Conservation (phyloP, 2,329 filamentous ascomycete species). For the Berkeleyomyces basicola region DNA sequence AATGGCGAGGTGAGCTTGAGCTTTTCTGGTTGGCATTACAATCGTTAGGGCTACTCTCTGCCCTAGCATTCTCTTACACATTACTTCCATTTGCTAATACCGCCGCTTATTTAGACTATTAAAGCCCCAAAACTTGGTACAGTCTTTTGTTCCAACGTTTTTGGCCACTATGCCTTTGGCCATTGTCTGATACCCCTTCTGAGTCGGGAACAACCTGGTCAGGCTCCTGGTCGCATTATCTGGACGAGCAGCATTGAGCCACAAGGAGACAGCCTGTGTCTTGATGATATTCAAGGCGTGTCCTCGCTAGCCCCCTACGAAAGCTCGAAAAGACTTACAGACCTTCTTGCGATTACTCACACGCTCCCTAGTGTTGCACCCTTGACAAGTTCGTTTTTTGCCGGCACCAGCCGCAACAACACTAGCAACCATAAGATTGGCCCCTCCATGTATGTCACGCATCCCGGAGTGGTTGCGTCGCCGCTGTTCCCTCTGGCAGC, state of each 20-base stretch:
- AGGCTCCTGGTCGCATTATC: conserved; percentile 49
- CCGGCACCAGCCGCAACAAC: neutral
- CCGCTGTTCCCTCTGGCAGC: conserved; percentile 59
- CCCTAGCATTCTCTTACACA: neutral
- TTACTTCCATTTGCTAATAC: neutral
- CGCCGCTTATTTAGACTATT: neutral
- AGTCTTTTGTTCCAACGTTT: conserved; percentile 82
- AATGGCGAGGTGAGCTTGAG: neutral
- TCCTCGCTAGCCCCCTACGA: conserved; percentile 55
- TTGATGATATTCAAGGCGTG: conserved; percentile 63
- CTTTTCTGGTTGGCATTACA: neutral
- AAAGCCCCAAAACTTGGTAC: conserved; percentile 48
- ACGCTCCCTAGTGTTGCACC: conserved; percentile 41
- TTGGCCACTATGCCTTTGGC: conserved; percentile 82
- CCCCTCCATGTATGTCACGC: conserved; percentile 59
- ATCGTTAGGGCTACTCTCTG: neutral
- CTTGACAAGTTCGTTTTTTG: conserved; percentile 21
- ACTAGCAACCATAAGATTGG: conserved; percentile 15
- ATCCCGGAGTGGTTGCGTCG: conserved; percentile 77
- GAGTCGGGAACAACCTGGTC: conserved; percentile 24
- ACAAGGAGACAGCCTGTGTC: conserved; percentile 32
- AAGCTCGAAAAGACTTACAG: conserved; percentile 71
- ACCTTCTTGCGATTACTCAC: conserved; percentile 61
- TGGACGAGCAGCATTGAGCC: conserved; percentile 81
- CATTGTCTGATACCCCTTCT: conserved; percentile 68